phyloP scores from a whole-genome alignment of 1,284 basidiomycete species.

The Austroboletus niveus region DNA sequence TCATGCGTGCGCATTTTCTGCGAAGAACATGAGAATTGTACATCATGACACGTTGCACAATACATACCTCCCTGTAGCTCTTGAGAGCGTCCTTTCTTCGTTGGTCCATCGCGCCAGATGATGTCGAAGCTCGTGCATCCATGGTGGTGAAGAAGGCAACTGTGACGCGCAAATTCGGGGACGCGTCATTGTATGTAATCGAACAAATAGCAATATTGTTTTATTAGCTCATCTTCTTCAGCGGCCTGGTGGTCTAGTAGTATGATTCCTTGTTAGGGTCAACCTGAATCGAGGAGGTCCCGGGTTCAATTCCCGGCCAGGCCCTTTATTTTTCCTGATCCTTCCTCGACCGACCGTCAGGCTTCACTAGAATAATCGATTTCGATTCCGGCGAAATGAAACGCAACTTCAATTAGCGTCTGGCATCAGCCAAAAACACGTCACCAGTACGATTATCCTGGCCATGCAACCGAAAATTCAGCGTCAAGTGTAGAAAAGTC shows the following conservation, averaged over 20 bases:
- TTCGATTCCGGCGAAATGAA: conserved; percentile 5
- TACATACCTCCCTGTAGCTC: conserved; percentile 60
- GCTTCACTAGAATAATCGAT: no score
- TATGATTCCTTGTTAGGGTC: conserved; percentile 54
- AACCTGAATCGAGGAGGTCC: conserved; percentile 65
- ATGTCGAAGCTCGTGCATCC: conserved; percentile 54
- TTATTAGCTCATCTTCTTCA: accelerated
- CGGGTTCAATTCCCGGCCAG: conserved; percentile 84
- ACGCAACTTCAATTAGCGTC: conserved; percentile 15
- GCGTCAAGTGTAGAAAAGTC: not conserved
- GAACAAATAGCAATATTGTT: not conserved
- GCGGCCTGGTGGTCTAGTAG: conserved; percentile 51
- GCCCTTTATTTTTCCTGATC: conserved; percentile 47
- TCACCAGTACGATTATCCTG: conserved; percentile 6
- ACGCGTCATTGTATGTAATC: conserved; percentile 26
- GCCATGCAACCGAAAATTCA: not conserved
- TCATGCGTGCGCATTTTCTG: conserved; percentile 93
- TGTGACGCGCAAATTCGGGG: conserved; percentile 10
- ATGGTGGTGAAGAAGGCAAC: conserved; percentile 34
- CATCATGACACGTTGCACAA: not conserved
- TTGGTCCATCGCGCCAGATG: conserved; percentile 56
- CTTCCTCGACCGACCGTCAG: not conserved
- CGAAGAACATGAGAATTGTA: conserved; percentile 11
- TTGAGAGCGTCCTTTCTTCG: conserved; percentile 65
- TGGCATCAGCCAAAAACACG: conserved; percentile 11